Evolutionary conservation across 129 eudicot genomes (phyloP), one percentile per base, ranked within the genome.

Genomic region (Pseudognaphalium luteoalbum): DNA sequence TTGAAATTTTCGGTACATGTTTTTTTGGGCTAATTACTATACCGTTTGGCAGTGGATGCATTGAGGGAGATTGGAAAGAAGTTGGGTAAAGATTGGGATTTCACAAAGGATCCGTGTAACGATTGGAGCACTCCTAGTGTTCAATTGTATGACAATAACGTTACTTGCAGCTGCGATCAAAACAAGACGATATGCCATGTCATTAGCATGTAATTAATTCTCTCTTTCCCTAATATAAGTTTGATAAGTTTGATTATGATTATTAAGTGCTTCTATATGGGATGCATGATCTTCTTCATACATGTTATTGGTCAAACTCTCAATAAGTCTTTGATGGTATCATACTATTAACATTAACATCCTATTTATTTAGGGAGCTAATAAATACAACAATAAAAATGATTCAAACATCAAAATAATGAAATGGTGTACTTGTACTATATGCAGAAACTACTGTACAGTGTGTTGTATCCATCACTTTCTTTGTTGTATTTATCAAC

Each of bases 81-180:
- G 17, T 52, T 90, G 74, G 82, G 87, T 34, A 91, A 84, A 71
- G 79, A 81, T 19, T 88, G 94, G 91, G 75, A 91, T 65, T 85
- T 91, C 56, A 75, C 70, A 14, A 76, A 71, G 47, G 88, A 85
- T 76, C 89, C 92, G 7, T 91, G 97, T 71, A 29, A 4, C 29
- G 37, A 20, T 42, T 74, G 78, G 78, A 29, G 1, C 1, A n/a
- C 11, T 4, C 1, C 15, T n/a, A 0, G 0, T 16, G 0, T 4
- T 17, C n/a, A 3, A 14, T 5, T 8, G 19, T 60, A 73, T 10
- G 70, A 61, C n/a, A 42, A 61, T 61, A 74, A 3, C 9, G 19
- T 74, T 8, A 0, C 8, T 61, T 73, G 78, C 78, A 61, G 3
- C 47, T 1, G 30, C 1, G 68, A 37, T 7, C 33, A 14, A 2